Base-by-base conservation (phyloP, 139 green algal genomes). In the Marvania coccoides region DNA sequence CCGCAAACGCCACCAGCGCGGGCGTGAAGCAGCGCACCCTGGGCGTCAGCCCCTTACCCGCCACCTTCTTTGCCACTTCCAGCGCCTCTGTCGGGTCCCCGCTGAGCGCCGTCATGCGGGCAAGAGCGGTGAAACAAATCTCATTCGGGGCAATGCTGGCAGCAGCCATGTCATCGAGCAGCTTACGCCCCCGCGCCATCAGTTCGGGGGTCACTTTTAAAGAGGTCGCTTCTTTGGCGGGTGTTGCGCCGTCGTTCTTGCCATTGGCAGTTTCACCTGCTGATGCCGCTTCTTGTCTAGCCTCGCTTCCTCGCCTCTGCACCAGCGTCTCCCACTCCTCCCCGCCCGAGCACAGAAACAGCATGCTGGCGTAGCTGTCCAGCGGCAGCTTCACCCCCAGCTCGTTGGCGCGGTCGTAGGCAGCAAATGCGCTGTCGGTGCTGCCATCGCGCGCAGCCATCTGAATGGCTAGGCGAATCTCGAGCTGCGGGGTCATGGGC, bases 1-100 rank as follows among this genome's bases (percentile, higher is more conserved):
- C 65, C 2, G 69, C 67, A 31, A 71, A 85, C 2, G 63, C 78
- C 0, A 80, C 24, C 24, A 89, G 58, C 0, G 81, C 81, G 23
- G 83, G 83, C 28, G 63, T 48, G 45, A 82, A 89, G 58, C 38
- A 67, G 29, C 83, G 71, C 33, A 89, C 70, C n/a, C 63, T 57
- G 10, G 63, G 56, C 1, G 55, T 6, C 7, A 65, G 63, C 15
- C 45, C 55, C 2, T 65, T 66, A 3, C 63, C 65, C 36, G 75
- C 31, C 15, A 73, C 35, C 33, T 56, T 40, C 42, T 74, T 30
- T 2, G 65, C 79, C 29, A 58, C 45, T n/a, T 12, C 46, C 14
- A 84, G 57, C 5, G 83, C 81, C 6, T 63, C 61, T 30, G 67
- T 61, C 6, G 63, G 30, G 2, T 85, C 63, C 6, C 83, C 75